Evolutionary conservation across 495 filamentous ascomycete species (phyloP), one percentile per base, ranked within the genome.

Genomic region (Xylaria scruposa): DNA sequence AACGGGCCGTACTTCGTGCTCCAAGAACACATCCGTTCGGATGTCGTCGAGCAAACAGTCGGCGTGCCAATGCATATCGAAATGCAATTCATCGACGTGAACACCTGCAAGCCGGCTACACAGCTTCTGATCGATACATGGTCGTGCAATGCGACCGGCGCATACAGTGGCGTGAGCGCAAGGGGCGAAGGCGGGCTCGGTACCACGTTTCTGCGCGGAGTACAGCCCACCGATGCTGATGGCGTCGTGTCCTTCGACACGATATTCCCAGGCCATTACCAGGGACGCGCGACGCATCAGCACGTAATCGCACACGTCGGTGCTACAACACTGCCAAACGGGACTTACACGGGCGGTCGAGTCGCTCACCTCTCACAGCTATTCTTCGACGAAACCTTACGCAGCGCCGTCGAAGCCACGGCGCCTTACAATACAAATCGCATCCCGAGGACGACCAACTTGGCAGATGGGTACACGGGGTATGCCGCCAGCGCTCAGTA

Each of bases 181-280:
- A 31, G 51, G 0, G 81, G 77, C 46, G 75, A 83, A 63, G 77
- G 75, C 62, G 81, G 81, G 0, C 74, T 87, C 4, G 79, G 85
- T 31, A 81, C 80, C 0, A 89, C 85, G 15, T 87, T 80, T 74
- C 77, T 88, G 13, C 85, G 88, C 38, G 88, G 87, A 42, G 79
- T 88, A 38, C 83, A 85, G 69, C 68, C 73, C n/a, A 84, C 84
- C 36, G 81, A 90, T 72, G 62, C 75, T 4, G 85, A 90, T 62
- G 88, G 89, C n/a, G 84, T 90, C 6, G 87, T 84, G 4, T 79
- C 74, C 58, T 88, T 90, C 74, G 83, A 87, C 68, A 88, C 85
- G 15, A 85, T 87, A 70, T 89, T 90, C 81, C 88, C 88, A 0
- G 88, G 89, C 29, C 86, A 89, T 78, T 91, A 91, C 74, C 76